A percentile compares a stretch with the other conserved stretches of the same genome.
Evolutionary conservation across 1,284 basidiomycete genomes (phyloP).

Genomic region (Lignosus rhinocerotis): DNA sequence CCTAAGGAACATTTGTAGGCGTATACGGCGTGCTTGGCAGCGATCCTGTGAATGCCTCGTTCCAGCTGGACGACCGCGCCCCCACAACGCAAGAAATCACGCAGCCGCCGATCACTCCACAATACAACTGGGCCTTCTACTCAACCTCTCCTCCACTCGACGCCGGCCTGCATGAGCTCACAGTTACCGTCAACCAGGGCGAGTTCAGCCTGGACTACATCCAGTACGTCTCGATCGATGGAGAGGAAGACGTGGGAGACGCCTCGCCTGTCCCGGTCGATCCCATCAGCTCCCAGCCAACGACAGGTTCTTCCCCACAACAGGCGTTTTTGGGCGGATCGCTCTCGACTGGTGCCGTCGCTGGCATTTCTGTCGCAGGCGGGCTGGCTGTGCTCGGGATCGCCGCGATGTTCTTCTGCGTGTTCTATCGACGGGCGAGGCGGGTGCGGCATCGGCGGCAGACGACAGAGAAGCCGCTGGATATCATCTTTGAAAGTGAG

Average conservation of each 20-base stretch:
- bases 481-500: slow-evolving; percentile 17
- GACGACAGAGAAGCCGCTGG: slow-evolving; percentile 17
- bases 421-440: slow-evolving; percentile 11
- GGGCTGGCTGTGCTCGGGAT: slow-evolving; percentile 2
- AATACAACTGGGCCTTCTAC: slow-evolving; percentile 18
- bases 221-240: slow-evolving; percentile 5
- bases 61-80: slow-evolving; percentile 10
- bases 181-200: slow-evolving; percentile 8
- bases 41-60: slow-evolving; percentile 6
- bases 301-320: not conserved
- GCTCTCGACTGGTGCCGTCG: slow-evolving; percentile 7
- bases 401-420: slow-evolving; percentile 1
- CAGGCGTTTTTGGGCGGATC: not conserved
- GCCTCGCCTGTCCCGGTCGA: not conserved
- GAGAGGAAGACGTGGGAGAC: slow-evolving; percentile 4
- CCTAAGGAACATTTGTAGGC: slow-evolving; percentile 16
- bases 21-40: slow-evolving; percentile 16
- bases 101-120: not conserved
- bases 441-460: slow-evolving; percentile 12
- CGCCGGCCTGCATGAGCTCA: slow-evolving; percentile 12
- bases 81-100: slow-evolving; percentile 1
- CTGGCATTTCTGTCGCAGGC: slow-evolving; percentile 8
- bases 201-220: slow-evolving; percentile 19
- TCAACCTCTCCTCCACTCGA: slow-evolving; percentile 6
- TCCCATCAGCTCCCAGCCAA: not conserved